Percentiles rank a stretch among this genome's conserved stretches.
Conservation (phyloP, 768 basidiomycete species). For the Flagelloscypha sp. region DNA sequence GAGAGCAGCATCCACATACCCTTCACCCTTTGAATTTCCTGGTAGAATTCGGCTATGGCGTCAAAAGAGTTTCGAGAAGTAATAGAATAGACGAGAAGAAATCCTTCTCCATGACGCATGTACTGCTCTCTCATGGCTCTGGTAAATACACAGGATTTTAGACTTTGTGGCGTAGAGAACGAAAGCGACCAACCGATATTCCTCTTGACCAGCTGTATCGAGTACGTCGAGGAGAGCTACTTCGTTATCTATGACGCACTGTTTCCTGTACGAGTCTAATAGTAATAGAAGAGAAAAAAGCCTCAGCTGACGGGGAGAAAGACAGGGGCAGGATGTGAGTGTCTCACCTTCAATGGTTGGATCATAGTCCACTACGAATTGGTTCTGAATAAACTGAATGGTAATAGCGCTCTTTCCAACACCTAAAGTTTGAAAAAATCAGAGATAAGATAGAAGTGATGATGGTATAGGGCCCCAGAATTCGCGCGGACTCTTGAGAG, state of each 20-base stretch:
- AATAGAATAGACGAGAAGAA: constrained; percentile 58
- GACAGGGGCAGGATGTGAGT: neutral
- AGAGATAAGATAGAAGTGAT: too few species aligned
- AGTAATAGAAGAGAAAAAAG: too few species aligned
- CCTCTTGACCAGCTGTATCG: constrained; percentile 59
- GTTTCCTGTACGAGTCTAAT: constrained; percentile 54
- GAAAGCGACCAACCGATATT: constrained; percentile 28
- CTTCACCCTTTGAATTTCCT: constrained; percentile 55
- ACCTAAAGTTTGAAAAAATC: too few species aligned
- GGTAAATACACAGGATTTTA: constrained; percentile 20
- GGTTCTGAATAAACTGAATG: constrained; percentile 58
- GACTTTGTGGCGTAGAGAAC: constrained; percentile 6
- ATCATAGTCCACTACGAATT: constrained; percentile 47
- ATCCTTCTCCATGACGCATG: constrained; percentile 59
- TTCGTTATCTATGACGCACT: constrained; percentile 55
- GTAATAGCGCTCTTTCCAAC: constrained; percentile 59
- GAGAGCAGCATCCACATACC: constrained; percentile 53
- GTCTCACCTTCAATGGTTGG: constrained; percentile 50
- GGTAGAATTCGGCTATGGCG: constrained; percentile 51
- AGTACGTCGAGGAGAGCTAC: constrained; percentile 57
- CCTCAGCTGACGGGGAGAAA: too few species aligned
- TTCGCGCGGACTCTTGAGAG: too few species aligned
- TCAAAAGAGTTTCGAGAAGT: constrained; percentile 56
- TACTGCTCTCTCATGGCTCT: constrained; percentile 62
- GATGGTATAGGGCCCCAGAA: too few species aligned